phyloP scores from a whole-genome alignment of 78 protist species.

The Emiliania huxleyi region DNA sequence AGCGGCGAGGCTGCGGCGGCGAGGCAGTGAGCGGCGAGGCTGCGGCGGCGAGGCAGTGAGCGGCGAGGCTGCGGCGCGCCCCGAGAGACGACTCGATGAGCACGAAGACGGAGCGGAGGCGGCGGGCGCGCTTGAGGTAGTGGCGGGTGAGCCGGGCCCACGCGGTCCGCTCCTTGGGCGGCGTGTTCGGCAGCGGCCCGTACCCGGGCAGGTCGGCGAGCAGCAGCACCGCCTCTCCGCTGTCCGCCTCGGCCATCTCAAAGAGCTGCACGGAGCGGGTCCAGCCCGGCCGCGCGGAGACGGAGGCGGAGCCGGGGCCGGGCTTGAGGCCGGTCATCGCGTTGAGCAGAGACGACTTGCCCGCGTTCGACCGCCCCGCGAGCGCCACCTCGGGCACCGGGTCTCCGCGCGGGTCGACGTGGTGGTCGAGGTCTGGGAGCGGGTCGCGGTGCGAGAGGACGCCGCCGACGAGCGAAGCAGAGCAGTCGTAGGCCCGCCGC shows the following conservation, averaged over 20 bases:
- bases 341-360: slow-evolving; percentile 12
- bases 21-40: no score
- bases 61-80: no score
- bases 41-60: no score
- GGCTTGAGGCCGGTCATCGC: background rate
- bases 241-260: background rate
- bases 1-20: no score
- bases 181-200: background rate
- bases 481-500: background rate
- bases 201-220: background rate
- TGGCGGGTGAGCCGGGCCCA: background rate
- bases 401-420: no score
- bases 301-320: background rate
- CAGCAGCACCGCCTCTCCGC: background rate
- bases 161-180: background rate
- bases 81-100: background rate
- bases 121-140: background rate
- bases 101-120: background rate
- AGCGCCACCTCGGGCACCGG: background rate
- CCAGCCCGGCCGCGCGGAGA: background rate
- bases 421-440: no score
- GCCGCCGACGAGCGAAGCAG: background rate
- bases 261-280: background rate
- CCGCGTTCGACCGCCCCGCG: background rate
- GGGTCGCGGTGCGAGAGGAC: background rate